Conservation (phyloP, 352 stramenopile species). For the Phytopythium boreale region DNA sequence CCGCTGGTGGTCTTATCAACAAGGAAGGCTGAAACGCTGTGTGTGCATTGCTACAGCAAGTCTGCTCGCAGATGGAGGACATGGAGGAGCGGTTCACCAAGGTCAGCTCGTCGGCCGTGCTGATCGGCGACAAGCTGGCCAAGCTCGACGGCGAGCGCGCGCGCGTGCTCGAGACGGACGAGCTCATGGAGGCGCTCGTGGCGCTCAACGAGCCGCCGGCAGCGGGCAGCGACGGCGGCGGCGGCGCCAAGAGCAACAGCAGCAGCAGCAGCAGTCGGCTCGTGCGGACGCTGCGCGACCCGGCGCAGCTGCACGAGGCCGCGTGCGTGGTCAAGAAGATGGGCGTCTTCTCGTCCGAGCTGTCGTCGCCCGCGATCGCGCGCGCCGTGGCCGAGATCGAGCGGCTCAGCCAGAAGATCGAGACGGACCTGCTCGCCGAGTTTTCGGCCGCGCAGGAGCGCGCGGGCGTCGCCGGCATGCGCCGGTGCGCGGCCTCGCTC, state of each 20-base stretch:
- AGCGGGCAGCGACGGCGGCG: background rate
- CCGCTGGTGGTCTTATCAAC: background rate
- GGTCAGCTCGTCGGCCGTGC: slow-evolving; percentile 76
- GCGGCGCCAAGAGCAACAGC: slow-evolving; percentile 14
- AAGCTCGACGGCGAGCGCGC: slow-evolving; percentile 61
- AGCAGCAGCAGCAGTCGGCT: slow-evolving; percentile 59
- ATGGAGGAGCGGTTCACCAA: slow-evolving; percentile 85
- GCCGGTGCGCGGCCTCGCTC: slow-evolving; percentile 57
- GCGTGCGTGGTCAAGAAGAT: slow-evolving; percentile 73
- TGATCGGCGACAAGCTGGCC: slow-evolving; percentile 67
- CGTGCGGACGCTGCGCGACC: slow-evolving; percentile 65
- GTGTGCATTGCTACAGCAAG: slow-evolving; percentile 35
- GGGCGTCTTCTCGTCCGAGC: slow-evolving; percentile 60
- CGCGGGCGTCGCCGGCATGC: slow-evolving; percentile 44
- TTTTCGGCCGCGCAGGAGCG: slow-evolving; percentile 75
- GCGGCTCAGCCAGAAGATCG: slow-evolving; percentile 66
- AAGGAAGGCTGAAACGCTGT: background rate
- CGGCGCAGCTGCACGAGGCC: slow-evolving; percentile 67
- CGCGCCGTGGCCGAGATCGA: slow-evolving; percentile 70
- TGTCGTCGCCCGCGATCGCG: slow-evolving; percentile 55
- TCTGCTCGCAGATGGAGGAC: slow-evolving; percentile 78
- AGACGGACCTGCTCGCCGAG: slow-evolving; percentile 68
- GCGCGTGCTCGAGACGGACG: slow-evolving; percentile 70
- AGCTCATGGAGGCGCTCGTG: slow-evolving; percentile 72
- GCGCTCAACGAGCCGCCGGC: slow-evolving; percentile 54